A percentile compares a stretch with the other conserved stretches of the same genome.
Conservation (phyloP, 2,329 filamentous ascomycete species). For the Sclerotinia spermophila region DNA sequence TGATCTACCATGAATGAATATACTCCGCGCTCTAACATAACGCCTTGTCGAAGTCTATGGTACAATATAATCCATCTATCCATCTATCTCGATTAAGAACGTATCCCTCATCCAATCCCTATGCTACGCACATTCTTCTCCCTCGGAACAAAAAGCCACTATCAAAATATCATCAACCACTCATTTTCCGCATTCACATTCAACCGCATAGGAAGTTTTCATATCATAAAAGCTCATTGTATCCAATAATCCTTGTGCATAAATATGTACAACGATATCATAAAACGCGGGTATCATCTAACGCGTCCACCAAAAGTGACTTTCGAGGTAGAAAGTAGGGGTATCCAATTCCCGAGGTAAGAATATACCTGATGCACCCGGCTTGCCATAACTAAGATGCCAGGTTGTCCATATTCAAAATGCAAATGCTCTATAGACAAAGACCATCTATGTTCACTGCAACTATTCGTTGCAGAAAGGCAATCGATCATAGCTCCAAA, state of each 20-base stretch:
- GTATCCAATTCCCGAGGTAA: neutral
- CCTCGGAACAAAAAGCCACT: fast-evolving
- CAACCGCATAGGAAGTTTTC: neutral
- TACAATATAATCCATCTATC: too few relatives aligned
- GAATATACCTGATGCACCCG: neutral
- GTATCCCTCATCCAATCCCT: too few relatives aligned
- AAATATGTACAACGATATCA: neutral
- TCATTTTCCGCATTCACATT: neutral
- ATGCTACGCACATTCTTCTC: neutral
- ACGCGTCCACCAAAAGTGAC: neutral
- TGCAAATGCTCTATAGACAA: neutral
- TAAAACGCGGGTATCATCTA: neutral
- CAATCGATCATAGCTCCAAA: too few relatives aligned
- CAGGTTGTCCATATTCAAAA: neutral
- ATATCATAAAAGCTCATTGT: neutral
- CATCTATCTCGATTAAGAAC: too few relatives aligned
- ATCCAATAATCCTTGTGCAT: neutral
- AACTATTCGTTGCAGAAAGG: too few relatives aligned
- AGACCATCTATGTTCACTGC: neutral
- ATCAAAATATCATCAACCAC: neutral
- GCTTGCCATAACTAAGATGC: neutral
- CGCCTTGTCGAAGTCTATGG: neutral
- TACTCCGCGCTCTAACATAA: neutral
- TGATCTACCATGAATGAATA: neutral
- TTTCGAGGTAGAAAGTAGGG: neutral